Evolutionary conservation across 257 asterid species (phyloP).

Genomic region (Salvia splendens): DNA sequence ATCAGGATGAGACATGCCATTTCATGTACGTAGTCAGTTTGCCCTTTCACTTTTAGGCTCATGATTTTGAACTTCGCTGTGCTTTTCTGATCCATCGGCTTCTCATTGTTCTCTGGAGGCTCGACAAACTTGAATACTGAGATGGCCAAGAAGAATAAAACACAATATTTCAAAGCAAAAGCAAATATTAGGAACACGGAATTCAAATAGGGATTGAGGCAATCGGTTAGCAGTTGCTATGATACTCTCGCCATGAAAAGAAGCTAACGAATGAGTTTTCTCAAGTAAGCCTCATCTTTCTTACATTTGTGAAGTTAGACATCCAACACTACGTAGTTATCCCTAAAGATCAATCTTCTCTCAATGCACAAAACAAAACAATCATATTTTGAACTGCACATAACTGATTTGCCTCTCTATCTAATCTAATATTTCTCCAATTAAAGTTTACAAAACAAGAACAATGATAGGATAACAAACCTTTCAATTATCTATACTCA

Average conservation of each 20-base stretch:
- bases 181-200: not conserved
- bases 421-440: too few relatives aligned
- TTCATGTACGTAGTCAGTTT: constrained; percentile 81
- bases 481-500: not conserved
- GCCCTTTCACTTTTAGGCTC: constrained; percentile 90
- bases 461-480: not conserved
- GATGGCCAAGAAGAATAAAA: constrained; percentile 24
- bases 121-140: constrained; percentile 95
- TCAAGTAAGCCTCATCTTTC: not conserved
- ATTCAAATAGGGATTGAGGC: not conserved
- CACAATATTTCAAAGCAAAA: constrained; percentile 15
- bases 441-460: constrained; percentile 1
- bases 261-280: not conserved
- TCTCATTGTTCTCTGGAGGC: constrained; percentile 89
- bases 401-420: not conserved
- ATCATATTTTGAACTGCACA: not conserved
- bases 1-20: constrained; percentile 58
- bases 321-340: not conserved
- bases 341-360: not conserved
- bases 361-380: not conserved
- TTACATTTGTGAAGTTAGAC: too few relatives aligned
- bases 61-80: constrained; percentile 90
- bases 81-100: constrained; percentile 89
- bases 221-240: constrained; percentile 76
- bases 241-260: constrained; percentile 52